Percentiles rank a stretch among this genome's conserved stretches.
These are phyloP conservation scores for Pseudogymnoascus sp. DNA, from an alignment of 2,329 filamentous ascomycete species.

Conservation along the genomic window DNA sequence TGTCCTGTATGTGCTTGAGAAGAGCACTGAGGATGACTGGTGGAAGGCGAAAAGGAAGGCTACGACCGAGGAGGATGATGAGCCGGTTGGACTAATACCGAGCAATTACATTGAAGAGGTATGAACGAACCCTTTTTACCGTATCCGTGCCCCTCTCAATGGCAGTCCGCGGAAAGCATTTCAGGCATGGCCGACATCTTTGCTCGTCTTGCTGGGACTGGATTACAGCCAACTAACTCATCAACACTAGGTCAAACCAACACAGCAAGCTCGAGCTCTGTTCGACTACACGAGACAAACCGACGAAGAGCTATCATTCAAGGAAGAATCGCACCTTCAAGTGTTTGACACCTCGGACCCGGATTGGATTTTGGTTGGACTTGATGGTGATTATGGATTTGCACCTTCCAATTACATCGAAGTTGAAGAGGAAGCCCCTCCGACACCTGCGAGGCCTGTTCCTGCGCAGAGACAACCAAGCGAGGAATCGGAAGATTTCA, in stretches of 20 bases:
- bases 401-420: constrained; percentile 96
- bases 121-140: constrained; percentile 28
- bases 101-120: constrained; percentile 96
- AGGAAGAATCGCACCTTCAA: constrained; percentile 74
- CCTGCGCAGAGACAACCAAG: constrained; percentile 2
- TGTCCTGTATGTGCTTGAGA: constrained; percentile 74
- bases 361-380: constrained; percentile 91
- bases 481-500: constrained; percentile 6
- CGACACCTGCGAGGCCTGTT: constrained; percentile 20
- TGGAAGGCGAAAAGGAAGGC: constrained; percentile 51
- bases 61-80: constrained; percentile 31
- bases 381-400: constrained; percentile 83
- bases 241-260: constrained; percentile 50
- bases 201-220: background rate
- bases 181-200: background rate
- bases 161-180: background rate
- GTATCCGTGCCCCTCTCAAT: background rate
- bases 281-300: constrained; percentile 97
- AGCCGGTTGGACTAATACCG: constrained; percentile 52
- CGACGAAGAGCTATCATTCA: constrained; percentile 93
- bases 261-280: constrained; percentile 75
- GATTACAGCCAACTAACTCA: constrained; percentile 12
- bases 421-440: constrained; percentile 34
- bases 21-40: constrained; percentile 70
- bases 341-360: constrained; percentile 89